These are phyloP conservation scores for Sutorius eximius DNA, from an alignment of 1,284 basidiomycete species.

Conservation along the genomic window DNA sequence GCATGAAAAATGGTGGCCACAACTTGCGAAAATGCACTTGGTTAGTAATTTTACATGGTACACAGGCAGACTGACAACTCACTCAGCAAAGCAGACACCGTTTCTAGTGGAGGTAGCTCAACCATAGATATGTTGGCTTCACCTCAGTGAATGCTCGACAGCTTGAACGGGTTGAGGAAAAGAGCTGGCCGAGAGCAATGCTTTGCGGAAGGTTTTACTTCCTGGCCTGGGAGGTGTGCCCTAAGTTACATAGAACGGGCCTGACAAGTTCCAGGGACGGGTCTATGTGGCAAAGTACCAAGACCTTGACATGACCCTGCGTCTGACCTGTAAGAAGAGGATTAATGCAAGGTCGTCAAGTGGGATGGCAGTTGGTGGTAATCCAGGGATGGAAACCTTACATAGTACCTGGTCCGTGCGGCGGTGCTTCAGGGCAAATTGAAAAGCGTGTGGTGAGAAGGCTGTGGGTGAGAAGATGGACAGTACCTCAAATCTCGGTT, in stretches of 20 bases:
- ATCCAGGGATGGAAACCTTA: neutral
- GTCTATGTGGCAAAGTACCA: neutral
- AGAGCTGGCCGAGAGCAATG: neutral
- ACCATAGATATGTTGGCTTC: conserved; percentile 5
- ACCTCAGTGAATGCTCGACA: neutral
- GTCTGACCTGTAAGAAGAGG: too few relatives aligned
- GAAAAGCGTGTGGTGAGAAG: neutral
- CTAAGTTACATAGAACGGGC: neutral
- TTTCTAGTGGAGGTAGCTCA: conserved; percentile 2
- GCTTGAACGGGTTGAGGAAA: neutral
- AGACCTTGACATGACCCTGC: too few relatives aligned
- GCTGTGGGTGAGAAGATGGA: too few relatives aligned
- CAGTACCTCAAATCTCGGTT: too few relatives aligned
- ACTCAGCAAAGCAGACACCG: conserved; percentile 21
- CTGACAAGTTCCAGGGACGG: conserved; percentile 26
- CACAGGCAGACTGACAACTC: neutral
- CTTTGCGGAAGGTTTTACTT: neutral
- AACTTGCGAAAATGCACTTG: conserved; percentile 13
- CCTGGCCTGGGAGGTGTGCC: neutral
- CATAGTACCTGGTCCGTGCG: too few relatives aligned
- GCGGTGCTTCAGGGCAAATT: neutral
- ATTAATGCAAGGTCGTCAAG: neutral
- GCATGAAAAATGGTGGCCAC: conserved; percentile 21
- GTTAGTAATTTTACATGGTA: neutral
- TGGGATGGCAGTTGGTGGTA: too few relatives aligned